These are phyloP conservation scores for Apiospora koreana DNA, from an alignment of 2,329 filamentous ascomycete species.

Conservation along the genomic window DNA sequence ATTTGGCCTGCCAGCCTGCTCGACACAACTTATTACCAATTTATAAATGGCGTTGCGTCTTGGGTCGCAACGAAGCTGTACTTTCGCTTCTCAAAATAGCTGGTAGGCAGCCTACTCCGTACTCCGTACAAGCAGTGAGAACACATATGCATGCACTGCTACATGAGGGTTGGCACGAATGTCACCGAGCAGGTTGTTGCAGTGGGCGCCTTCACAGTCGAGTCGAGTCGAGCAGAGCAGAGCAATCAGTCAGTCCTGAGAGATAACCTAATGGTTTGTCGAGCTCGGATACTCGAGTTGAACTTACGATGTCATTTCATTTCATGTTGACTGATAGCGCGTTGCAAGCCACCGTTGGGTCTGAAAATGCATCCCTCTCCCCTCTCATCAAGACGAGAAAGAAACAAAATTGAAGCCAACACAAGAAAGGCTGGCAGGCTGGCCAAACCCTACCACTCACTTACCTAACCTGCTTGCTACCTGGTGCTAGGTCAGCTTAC, in stretches of 20 bases:
- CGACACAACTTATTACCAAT: not conserved
- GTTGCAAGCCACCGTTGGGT: constrained; percentile 8
- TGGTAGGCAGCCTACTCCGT: not conserved
- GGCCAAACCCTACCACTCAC: no score
- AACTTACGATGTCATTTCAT: not conserved
- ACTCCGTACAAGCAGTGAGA: not conserved
- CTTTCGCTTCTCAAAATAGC: constrained; percentile 8
- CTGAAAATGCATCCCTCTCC: not conserved
- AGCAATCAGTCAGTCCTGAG: no score
- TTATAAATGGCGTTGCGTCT: constrained; percentile 1
- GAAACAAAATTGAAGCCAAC: constrained; percentile 15
- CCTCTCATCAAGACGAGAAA: not conserved
- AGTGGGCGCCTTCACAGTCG: not conserved
- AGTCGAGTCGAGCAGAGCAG: not conserved
- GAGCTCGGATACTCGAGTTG: not conserved
- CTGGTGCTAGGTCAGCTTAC: constrained; percentile 35
- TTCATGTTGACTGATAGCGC: not conserved
- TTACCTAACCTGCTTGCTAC: no score
- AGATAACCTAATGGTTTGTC: no score
- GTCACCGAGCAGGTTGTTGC: not conserved
- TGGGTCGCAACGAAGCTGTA: constrained; percentile 1
- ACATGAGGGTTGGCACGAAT: not conserved
- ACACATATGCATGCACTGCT: not conserved
- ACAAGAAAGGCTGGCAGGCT: not conserved
- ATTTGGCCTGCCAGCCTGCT: not conserved